Base-by-base conservation (phyloP, 129 eudicot species). In the Dittrichia graveolens region DNA sequence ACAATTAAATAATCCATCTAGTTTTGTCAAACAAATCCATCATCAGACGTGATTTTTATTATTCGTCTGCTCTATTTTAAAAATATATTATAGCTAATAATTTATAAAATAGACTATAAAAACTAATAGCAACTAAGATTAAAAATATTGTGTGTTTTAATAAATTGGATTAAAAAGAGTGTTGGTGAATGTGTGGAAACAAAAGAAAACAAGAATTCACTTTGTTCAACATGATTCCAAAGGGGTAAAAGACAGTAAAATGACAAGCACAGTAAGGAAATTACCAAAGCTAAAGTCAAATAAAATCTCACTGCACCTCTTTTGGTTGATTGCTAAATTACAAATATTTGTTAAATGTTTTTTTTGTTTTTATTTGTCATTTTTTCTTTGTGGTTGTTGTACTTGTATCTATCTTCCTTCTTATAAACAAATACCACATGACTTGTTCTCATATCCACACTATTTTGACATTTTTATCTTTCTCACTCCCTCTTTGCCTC, bases 241-340 rank as follows among this genome's bases (percentile, higher is more conserved):
- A 66, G 74, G 52, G 66, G 73, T 71, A 78, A 78, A 78, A 62
- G 82, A 71, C 74, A 67, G 80, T 75, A 75, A 75, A 75, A 66
- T 75, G 80, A 67, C 80, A 47, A 76, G 57, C 59, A 76, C 61
- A 45, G 59, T 35, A 65, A 67, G 67, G 82, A 78, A 71, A 71
- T 55, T 62, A 72, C 76, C 82, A 78, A 78, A 78, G 76, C 76
- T 78, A 78, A 78, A 78, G 81, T 70, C 76, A 78, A 71, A 78
- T 65, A 71, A 78, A 78, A 78, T 78, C 82, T 71, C 77, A 78
- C 78, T 78, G 82, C 78, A 71, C 78, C 73, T 50, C 66, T 71
- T 71, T 78, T 78, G 78, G 82, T 78, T 56, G 70, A 71, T 78
- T 78, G 60, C 72, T 13, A 52, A 55, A 78, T 34, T 78, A 74